Evolutionary conservation across 1,284 basidiomycete genomes (phyloP).

Genomic region (Ceratobasidium papillatum): DNA sequence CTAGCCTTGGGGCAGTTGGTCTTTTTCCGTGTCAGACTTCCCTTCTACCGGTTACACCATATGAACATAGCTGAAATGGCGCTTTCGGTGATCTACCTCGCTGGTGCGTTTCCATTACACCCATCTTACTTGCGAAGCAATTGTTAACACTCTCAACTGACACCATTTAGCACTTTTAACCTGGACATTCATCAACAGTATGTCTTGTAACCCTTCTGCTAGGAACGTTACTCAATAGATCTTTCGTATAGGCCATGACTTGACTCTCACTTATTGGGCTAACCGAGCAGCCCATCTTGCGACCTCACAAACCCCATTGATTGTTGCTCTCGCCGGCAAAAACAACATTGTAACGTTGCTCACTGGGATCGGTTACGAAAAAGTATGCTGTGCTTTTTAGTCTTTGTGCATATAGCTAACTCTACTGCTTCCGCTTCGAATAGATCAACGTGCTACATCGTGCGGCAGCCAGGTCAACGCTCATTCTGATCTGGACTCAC

Average conservation of each 20-base stretch:
- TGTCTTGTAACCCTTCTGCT: conserved; percentile 45
- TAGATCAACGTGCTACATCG: conserved; percentile 43
- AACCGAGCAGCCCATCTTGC: conserved; percentile 40
- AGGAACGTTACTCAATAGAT: neutral
- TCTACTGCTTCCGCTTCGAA: neutral
- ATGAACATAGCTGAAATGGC: conserved; percentile 40
- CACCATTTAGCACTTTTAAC: conserved; percentile 25
- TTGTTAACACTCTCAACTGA: conserved; percentile 37
- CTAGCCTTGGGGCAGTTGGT: neutral
- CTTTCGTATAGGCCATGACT: conserved; percentile 50
- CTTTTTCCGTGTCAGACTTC: conserved; percentile 40
- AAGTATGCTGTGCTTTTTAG: neutral
- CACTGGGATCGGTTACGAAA: conserved; percentile 42
- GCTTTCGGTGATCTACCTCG: conserved; percentile 29
- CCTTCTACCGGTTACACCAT: conserved; percentile 38
- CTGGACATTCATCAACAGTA: conserved; percentile 47
- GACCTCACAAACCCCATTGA: conserved; percentile 52
- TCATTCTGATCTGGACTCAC: conserved; percentile 42
- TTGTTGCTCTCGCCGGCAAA: conserved; percentile 47
- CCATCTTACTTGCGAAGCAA: neutral
- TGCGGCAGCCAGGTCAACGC: conserved; percentile 40
- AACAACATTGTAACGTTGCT: conserved; percentile 43
- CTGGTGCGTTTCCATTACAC: neutral
- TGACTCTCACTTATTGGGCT: conserved; percentile 17
- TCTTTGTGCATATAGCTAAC: neutral